Evolutionary conservation across 441 rosid species (phyloP).

Genomic region (Sinapis alba): DNA sequence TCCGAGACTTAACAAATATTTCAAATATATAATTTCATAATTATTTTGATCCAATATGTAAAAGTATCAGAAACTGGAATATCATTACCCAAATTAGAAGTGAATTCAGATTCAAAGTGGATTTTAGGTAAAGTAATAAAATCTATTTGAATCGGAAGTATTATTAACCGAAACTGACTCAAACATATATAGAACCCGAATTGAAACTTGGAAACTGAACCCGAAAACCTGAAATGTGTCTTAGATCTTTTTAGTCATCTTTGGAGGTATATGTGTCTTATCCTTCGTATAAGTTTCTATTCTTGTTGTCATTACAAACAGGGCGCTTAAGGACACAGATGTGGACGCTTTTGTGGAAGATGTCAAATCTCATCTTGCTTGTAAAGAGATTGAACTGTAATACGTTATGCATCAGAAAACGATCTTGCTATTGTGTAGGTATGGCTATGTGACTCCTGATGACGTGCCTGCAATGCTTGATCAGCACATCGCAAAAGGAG

Average conservation of each 20-base stretch:
- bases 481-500: conserved; percentile 81
- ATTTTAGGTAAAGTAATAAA: not conserved
- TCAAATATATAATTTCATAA: too few relatives aligned
- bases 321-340: conserved; percentile 70
- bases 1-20: too few relatives aligned
- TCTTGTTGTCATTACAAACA: conserved; percentile 21
- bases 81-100: not conserved
- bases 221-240: not conserved
- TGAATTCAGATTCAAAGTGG: not conserved
- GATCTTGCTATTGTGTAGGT: conserved; percentile 53
- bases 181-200: too few relatives aligned
- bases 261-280: not conserved
- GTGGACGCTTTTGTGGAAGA: conserved; percentile 81
- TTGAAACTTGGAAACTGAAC: too few relatives aligned
- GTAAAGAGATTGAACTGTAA: conserved; percentile 21
- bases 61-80: too few relatives aligned
- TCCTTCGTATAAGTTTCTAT: not conserved
- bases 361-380: not conserved
- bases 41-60: too few relatives aligned
- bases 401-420: not conserved
- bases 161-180: too few relatives aligned
- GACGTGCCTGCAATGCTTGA: conserved; percentile 89
- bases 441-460: conserved; percentile 90
- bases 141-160: too few relatives aligned
- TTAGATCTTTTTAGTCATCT: not conserved